Conservation (phyloP, 2,329 filamentous ascomycete genomes). For the Cladophialophora psammophila region DNA sequence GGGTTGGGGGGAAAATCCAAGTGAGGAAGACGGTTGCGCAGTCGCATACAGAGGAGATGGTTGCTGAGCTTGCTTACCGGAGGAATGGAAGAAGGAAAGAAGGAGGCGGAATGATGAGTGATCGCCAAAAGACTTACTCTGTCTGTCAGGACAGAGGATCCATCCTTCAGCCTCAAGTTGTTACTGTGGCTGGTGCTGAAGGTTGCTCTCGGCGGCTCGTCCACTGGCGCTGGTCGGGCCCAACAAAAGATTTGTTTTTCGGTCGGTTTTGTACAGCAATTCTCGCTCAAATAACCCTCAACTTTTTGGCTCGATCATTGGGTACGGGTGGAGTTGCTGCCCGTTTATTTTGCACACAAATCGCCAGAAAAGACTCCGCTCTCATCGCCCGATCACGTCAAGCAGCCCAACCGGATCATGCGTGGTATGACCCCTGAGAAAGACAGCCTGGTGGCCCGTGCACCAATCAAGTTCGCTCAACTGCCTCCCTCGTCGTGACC, state of each 20-base stretch:
- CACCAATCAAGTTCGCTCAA: conserved; percentile 12
- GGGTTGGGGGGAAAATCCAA: not conserved
- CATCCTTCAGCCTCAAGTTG: conserved; percentile 18
- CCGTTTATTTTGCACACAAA: conserved; percentile 8
- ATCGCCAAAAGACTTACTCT: conserved; percentile 12
- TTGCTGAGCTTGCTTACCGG: not conserved
- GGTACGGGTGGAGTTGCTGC: conserved; percentile 20
- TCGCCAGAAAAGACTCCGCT: conserved; percentile 9
- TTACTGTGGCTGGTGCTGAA: conserved; percentile 20
- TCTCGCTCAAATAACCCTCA: not conserved
- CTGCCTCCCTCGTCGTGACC: not conserved
- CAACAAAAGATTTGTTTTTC: not conserved
- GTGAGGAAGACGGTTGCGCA: not conserved
- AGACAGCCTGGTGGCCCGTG: conserved; percentile 23
- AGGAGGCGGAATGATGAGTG: conserved; percentile 1
- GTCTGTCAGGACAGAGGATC: conserved; percentile 5
- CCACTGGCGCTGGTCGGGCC: not conserved
- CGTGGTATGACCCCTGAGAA: conserved; percentile 4
- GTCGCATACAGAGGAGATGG: not conserved
- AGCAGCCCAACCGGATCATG: conserved; percentile 19
- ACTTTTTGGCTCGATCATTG: conserved; percentile 1
- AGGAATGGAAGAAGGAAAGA: not conserved
- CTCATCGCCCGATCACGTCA: conserved; percentile 23
- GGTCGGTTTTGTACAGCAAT: not conserved
- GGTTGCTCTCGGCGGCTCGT: not conserved